phyloP scores from a whole-genome alignment of 73 alveolate genomes.

The Paramecium caudatum region DNA sequence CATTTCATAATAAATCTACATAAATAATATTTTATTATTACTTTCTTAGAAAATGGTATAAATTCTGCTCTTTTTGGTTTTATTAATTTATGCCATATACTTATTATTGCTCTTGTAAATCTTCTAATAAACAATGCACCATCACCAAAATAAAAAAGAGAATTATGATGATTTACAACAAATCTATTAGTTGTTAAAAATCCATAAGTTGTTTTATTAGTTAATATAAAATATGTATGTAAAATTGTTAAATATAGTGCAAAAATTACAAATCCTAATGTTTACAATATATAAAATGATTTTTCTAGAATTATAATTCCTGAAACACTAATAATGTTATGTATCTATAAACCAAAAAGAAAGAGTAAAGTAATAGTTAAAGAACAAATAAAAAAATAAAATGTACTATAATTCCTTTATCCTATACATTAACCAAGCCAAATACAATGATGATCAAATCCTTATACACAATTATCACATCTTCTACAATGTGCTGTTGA shows the following conservation, averaged over 20 bases:
- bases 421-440: constrained; percentile 76
- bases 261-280: background rate
- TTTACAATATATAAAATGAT: background rate
- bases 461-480: constrained; percentile 70
- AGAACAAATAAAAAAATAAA: background rate
- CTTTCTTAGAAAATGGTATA: background rate
- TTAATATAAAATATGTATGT: constrained; percentile 48
- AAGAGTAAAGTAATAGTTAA: background rate
- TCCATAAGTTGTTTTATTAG: constrained; percentile 61
- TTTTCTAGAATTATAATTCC: background rate
- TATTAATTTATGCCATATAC: constrained; percentile 11
- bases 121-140: constrained; percentile 28
- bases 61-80: background rate
- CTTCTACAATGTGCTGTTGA: constrained; percentile 69
- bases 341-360: background rate
- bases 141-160: constrained; percentile 9
- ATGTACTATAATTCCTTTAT: constrained; percentile 59
- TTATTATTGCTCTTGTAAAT: background rate
- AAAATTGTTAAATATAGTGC: constrained; percentile 4
- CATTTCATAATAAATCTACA: background rate
- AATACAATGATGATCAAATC: constrained; percentile 76
- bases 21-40: background rate
- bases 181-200: constrained; percentile 19
- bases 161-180: constrained; percentile 6
- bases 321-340: background rate